Conservation (phyloP, 495 filamentous ascomycete species). For the Hypoxylon trugodes region DNA sequence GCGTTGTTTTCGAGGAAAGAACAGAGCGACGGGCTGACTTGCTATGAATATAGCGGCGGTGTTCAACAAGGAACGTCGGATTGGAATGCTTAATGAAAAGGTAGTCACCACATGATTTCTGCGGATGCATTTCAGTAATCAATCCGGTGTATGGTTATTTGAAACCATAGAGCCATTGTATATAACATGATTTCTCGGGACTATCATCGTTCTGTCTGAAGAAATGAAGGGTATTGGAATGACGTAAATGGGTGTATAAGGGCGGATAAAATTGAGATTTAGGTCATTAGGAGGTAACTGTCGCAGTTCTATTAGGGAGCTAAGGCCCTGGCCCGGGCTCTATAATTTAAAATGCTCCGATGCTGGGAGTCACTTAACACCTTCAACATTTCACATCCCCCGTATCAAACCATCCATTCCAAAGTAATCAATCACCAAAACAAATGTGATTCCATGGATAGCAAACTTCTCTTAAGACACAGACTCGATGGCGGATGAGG, state of each 20-base stretch:
- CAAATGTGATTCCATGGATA: slow-evolving; percentile 33
- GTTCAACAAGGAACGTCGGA: slow-evolving; percentile 19
- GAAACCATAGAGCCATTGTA: neutral
- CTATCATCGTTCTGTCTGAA: neutral
- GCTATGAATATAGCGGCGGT: slow-evolving; percentile 30
- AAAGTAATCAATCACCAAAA: neutral
- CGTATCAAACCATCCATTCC: neutral
- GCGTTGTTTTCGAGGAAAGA: neutral
- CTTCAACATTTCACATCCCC: neutral
- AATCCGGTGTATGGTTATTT: neutral
- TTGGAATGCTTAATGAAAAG: slow-evolving; percentile 36
- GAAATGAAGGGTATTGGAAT: neutral
- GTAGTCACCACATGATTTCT: neutral
- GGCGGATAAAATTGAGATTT: neutral
- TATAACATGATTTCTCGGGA: neutral
- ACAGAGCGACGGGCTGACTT: slow-evolving; percentile 5
- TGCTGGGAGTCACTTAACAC: neutral
- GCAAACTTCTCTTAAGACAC: slow-evolving; percentile 4
- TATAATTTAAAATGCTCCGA: slow-evolving; percentile 3
- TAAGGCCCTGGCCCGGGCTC: neutral
- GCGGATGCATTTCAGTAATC: neutral
- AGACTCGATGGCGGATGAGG: slow-evolving; percentile 66
- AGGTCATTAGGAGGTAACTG: neutral
- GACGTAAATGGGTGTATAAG: neutral
- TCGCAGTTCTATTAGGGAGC: neutral